phyloP scores from a whole-genome alignment of 1,284 basidiomycete species.

The Pyrrhoderma lamaoense region DNA sequence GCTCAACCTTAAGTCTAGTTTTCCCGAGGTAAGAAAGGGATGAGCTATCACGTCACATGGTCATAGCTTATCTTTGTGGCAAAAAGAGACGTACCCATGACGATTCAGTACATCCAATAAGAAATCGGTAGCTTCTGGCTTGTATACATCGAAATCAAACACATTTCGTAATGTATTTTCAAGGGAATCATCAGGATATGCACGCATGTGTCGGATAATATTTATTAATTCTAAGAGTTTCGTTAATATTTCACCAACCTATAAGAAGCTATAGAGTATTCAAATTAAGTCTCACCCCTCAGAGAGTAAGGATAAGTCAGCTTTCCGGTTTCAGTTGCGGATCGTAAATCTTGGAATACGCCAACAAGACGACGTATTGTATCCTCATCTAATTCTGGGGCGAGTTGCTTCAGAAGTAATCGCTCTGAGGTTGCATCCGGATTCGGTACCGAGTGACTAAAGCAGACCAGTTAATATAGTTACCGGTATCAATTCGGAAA shows the following conservation, averaged over 20 bases:
- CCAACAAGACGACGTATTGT: constrained; percentile 48
- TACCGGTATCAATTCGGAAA: too few relatives aligned
- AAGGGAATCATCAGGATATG: constrained; percentile 49
- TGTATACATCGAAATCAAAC: constrained; percentile 63
- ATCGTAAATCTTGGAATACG: constrained; percentile 54
- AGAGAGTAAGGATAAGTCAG: constrained; percentile 60
- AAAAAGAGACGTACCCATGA: constrained; percentile 40
- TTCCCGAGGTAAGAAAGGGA: too few relatives aligned
- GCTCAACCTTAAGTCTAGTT: constrained; percentile 46
- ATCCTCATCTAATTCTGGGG: constrained; percentile 50
- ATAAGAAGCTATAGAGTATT: too few relatives aligned
- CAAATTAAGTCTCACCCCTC: constrained; percentile 50
- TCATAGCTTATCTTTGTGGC: neutral
- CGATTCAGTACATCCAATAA: constrained; percentile 47
- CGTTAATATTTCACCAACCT: too few relatives aligned
- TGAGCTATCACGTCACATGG: too few relatives aligned
- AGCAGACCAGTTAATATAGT: neutral
- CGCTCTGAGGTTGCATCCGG: constrained; percentile 56
- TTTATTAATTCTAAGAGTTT: constrained; percentile 49
- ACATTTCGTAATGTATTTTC: constrained; percentile 52
- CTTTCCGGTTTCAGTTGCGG: constrained; percentile 47
- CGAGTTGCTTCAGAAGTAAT: constrained; percentile 49
- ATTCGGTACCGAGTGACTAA: constrained; percentile 53
- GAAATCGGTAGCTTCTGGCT: constrained; percentile 54
- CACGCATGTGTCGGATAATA: constrained; percentile 52